Conservation (phyloP, 164 flowering plant genomes). For the Kalanchoe fedtschenkoi region DNA sequence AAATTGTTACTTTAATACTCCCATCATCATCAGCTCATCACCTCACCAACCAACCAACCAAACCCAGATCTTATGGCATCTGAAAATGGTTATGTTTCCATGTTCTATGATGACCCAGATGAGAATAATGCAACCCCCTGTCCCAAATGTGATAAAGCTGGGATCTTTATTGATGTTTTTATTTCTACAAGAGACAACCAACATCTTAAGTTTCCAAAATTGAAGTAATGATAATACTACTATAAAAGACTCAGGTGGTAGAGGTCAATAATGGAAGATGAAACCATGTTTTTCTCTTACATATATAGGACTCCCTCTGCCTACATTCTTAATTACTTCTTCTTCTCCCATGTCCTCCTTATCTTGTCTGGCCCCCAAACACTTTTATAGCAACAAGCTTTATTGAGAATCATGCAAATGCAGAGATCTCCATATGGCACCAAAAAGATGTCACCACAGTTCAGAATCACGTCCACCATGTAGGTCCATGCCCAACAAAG, state of each 20-base stretch:
- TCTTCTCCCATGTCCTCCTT: slow-evolving; percentile 2
- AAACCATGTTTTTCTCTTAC: neutral
- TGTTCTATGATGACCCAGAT: slow-evolving; percentile 2
- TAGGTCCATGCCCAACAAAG: too few relatives aligned
- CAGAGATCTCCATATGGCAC: slow-evolving; percentile 2
- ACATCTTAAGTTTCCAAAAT: slow-evolving; percentile 1
- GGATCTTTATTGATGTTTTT: neutral
- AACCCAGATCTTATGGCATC: neutral
- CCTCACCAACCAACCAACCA: neutral
- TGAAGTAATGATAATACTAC: too few relatives aligned
- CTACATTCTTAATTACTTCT: neutral
- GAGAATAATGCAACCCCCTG: neutral
- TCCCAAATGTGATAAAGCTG: neutral
- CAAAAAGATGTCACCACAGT: neutral
- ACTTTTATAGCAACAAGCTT: neutral
- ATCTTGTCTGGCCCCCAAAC: too few relatives aligned
- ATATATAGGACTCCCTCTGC: too few relatives aligned
- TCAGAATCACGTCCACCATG: too few relatives aligned
- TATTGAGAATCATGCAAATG: slow-evolving; percentile 4
- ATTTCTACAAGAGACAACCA: neutral
- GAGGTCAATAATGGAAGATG: neutral
- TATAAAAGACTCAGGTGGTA: too few relatives aligned
- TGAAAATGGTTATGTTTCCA: neutral
- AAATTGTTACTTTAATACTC: neutral
- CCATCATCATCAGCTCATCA: neutral